phyloP scores from a whole-genome alignment of 2,329 filamentous ascomycete species.

The Cladosporium sp. region DNA sequence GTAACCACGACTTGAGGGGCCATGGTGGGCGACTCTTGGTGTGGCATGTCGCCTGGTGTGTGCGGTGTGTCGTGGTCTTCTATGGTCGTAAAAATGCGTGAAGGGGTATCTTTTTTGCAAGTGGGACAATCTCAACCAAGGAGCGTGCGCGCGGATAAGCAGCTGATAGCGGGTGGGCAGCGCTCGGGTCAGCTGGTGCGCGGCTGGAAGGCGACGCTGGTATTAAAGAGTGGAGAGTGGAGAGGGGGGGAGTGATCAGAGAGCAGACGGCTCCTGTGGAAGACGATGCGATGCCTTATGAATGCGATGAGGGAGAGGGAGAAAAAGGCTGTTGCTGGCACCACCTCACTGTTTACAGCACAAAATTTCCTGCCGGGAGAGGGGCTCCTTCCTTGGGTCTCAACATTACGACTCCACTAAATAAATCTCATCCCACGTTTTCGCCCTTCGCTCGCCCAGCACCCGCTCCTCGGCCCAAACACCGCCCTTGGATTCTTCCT shows the following conservation, averaged over 20 bases:
- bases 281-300: constrained; percentile 16
- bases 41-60: constrained; percentile 45
- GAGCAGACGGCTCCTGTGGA: constrained; percentile 14
- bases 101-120: constrained; percentile 17
- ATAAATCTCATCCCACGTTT: not conserved
- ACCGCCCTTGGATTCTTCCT: not conserved
- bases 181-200: constrained; percentile 16
- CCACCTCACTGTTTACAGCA: not conserved
- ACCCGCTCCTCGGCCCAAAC: constrained; percentile 1
- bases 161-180: constrained; percentile 13
- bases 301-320: constrained; percentile 1
- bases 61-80: not conserved
- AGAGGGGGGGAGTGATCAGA: constrained; percentile 8
- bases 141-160: constrained; percentile 18
- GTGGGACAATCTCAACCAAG: constrained; percentile 13
- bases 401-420: constrained; percentile 6
- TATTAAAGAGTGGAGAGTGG: constrained; percentile 20
- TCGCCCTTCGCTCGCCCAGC: not conserved
- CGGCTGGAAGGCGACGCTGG: constrained; percentile 9
- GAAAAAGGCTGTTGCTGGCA: not conserved
- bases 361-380: not conserved
- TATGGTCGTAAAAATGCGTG: constrained; percentile 17
- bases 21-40: constrained; percentile 55
- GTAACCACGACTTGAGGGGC: constrained; percentile 48
- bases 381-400: not conserved